Evolutionary conservation across 129 eudicot species (phyloP).

Genomic region (Flaveria brownii): DNA sequence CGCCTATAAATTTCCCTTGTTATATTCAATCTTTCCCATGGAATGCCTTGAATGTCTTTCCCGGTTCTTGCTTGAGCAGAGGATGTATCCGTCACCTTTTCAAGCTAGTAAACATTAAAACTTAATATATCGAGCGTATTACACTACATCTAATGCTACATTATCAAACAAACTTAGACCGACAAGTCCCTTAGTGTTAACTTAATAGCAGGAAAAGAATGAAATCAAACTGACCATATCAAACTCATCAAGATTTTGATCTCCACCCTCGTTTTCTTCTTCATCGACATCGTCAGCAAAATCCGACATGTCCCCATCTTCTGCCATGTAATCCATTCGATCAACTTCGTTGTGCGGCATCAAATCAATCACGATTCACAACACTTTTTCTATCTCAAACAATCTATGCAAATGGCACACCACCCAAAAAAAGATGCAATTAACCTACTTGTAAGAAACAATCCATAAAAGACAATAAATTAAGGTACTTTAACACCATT

Average conservation of each 20-base stretch:
- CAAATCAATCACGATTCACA: slow-evolving; percentile 18
- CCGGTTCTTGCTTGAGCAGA: slow-evolving; percentile 76
- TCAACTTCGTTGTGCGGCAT: slow-evolving; percentile 48
- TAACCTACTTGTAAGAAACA: slow-evolving; percentile 7
- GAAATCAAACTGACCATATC: slow-evolving; percentile 53
- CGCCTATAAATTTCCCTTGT: too few species aligned
- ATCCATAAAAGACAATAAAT: slow-evolving; percentile 3
- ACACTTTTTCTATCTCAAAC: slow-evolving; percentile 11
- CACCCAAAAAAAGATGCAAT: slow-evolving; percentile 5
- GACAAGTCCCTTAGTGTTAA: not conserved
- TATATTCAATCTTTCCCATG: slow-evolving; percentile 84
- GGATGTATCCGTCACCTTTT: slow-evolving; percentile 79
- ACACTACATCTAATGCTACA: slow-evolving; percentile 14
- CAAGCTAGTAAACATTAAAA: slow-evolving; percentile 42
- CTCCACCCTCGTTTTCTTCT: slow-evolving; percentile 41
- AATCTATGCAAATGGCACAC: slow-evolving; percentile 16
- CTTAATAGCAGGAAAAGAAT: slow-evolving; percentile 4
- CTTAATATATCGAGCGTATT: slow-evolving; percentile 1
- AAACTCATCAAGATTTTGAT: slow-evolving; percentile 51
- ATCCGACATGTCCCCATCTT: slow-evolving; percentile 54
- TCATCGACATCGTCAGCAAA: slow-evolving; percentile 49
- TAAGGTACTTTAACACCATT: not conserved
- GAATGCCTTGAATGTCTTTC: slow-evolving; percentile 84
- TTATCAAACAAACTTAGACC: not conserved
- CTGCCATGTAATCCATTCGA: slow-evolving; percentile 49